Percentiles rank a stretch among this genome's conserved stretches.
Conservation (phyloP, 805 yeast species). For the Kluyveromyces nonfermentans region DNA sequence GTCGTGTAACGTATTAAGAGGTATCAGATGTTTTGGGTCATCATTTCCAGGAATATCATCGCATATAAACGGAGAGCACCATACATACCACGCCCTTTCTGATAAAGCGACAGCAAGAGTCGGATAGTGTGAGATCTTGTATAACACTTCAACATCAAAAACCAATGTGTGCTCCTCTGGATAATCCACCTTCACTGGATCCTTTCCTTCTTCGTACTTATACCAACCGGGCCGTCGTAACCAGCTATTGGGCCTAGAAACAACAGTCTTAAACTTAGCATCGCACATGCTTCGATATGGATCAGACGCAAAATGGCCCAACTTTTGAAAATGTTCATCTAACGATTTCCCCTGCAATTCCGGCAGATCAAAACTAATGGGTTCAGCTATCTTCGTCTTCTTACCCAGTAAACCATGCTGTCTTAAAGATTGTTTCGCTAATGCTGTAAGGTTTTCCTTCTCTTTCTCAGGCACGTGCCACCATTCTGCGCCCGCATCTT, state of each 20-base stretch:
- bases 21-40: slow-evolving; percentile 57
- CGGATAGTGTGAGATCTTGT: slow-evolving; percentile 64
- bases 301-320: slow-evolving; percentile 51
- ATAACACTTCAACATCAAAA: slow-evolving; percentile 85
- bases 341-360: slow-evolving; percentile 58
- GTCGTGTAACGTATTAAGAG: slow-evolving; percentile 44
- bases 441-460: slow-evolving; percentile 32
- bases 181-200: slow-evolving; percentile 48
- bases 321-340: slow-evolving; percentile 75
- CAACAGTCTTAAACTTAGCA: slow-evolving; percentile 33
- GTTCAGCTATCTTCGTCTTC: slow-evolving; percentile 50
- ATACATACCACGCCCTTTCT: slow-evolving; percentile 75
- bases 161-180: slow-evolving; percentile 69
- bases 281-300: slow-evolving; percentile 50
- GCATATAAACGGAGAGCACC: slow-evolving; percentile 84
- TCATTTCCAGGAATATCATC: slow-evolving; percentile 22
- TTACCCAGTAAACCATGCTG: slow-evolving; percentile 67
- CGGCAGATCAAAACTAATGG: slow-evolving; percentile 59
- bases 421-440: slow-evolving; percentile 52
- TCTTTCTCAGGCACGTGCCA: slow-evolving; percentile 13
- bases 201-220: slow-evolving; percentile 47
- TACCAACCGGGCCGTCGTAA: slow-evolving; percentile 67
- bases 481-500: slow-evolving; percentile 18
- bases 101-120: slow-evolving; percentile 76
- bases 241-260: slow-evolving; percentile 45